phyloP scores from a whole-genome alignment of 768 basidiomycete genomes.

The Phanerochaete sordida region DNA sequence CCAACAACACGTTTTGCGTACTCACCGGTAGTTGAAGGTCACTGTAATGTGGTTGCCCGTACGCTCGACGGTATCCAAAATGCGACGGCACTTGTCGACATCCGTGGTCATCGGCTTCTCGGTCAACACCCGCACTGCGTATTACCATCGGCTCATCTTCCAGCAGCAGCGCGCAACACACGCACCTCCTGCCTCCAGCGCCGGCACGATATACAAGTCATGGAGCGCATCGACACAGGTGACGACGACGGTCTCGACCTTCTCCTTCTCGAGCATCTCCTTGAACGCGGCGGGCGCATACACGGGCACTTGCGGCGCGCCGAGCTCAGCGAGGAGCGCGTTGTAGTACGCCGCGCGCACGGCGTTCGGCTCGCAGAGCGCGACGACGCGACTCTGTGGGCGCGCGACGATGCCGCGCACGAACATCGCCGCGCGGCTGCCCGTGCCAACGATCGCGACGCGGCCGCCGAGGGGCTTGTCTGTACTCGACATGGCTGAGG shows the following conservation, averaged over 20 bases:
- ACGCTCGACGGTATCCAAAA: conserved; percentile 41
- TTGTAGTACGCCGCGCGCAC: conserved; percentile 45
- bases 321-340: conserved; percentile 34
- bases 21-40: conserved; percentile 40
- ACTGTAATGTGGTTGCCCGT: conserved; percentile 40
- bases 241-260: conserved; percentile 44
- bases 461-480: conserved; percentile 30
- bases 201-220: conserved; percentile 43
- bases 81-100: conserved; percentile 41
- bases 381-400: conserved; percentile 38
- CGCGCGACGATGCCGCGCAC: conserved; percentile 43
- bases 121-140: conserved; percentile 42
- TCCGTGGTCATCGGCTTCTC: conserved; percentile 55
- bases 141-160: neutral
- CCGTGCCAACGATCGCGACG: conserved; percentile 41
- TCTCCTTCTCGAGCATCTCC: conserved; percentile 43
- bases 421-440: conserved; percentile 42
- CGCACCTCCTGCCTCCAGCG: conserved; percentile 38
- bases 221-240: conserved; percentile 48
- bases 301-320: conserved; percentile 35
- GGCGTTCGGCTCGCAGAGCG: conserved; percentile 44
- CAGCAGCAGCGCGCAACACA: neutral
- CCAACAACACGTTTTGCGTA: neutral
- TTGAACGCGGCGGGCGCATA: conserved; percentile 38
- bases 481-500: conserved; percentile 21